These are phyloP conservation scores for Petunia secreta DNA, from an alignment of 257 asterid genomes.

Conservation along the genomic window DNA sequence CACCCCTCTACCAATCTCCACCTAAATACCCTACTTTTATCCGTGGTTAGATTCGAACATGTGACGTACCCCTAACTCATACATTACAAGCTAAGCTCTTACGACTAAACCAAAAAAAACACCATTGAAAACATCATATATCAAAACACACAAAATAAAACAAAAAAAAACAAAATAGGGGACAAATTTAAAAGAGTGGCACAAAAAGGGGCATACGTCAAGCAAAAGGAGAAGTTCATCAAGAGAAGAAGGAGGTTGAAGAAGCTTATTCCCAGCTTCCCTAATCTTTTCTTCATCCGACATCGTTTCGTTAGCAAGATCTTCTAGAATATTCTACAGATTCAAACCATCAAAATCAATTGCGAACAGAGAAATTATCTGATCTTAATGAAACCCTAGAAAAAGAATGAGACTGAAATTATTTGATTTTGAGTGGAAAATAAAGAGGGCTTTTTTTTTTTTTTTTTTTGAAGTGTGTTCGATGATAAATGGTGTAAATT, in stretches of 20 bases:
- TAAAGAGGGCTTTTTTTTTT: background rate
- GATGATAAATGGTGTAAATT: conserved; percentile 21
- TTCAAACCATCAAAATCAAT: background rate
- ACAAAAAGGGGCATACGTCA: conserved; percentile 57
- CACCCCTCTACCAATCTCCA: too few species aligned
- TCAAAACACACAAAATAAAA: background rate
- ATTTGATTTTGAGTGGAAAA: background rate
- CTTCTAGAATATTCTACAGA: conserved; percentile 19
- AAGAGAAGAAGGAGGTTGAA: conserved; percentile 56
- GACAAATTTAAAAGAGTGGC: background rate
- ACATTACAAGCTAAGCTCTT: too few species aligned
- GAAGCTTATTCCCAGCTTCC: conserved; percentile 73
- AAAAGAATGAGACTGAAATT: background rate
- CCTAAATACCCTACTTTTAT: too few species aligned
- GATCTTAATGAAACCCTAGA: background rate
- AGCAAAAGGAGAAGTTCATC: conserved; percentile 75
- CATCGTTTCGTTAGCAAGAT: conserved; percentile 31
- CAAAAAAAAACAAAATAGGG: background rate
- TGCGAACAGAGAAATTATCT: too few species aligned
- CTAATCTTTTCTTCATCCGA: conserved; percentile 54
- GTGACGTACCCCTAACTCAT: too few species aligned
- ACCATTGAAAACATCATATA: background rate
- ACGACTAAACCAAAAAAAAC: too few species aligned
- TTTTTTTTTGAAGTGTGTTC: background rate
- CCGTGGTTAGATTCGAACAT: too few species aligned